phyloP scores from a whole-genome alignment of 495 filamentous ascomycete genomes.

The Aspergillus panamensis region DNA sequence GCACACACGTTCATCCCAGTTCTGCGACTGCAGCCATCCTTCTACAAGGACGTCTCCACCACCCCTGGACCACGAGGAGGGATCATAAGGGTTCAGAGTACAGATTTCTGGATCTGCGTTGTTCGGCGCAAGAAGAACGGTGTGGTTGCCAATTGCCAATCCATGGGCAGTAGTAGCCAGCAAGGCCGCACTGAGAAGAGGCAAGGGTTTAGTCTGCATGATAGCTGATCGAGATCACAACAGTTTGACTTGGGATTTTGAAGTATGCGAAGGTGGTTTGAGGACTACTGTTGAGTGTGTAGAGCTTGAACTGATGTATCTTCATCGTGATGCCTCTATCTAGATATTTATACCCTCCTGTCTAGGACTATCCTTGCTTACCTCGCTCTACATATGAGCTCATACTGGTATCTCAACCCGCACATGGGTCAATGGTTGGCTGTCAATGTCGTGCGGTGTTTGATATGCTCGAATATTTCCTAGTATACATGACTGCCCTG shows the following conservation, averaged over 20 bases:
- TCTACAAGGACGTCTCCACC: neutral
- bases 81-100: neutral
- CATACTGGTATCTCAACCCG: neutral
- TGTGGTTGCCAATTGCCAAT: neutral
- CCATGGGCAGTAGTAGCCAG: neutral
- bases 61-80: neutral
- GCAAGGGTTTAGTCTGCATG: neutral
- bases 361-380: neutral
- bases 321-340: neutral
- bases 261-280: neutral
- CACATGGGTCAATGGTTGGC: neutral
- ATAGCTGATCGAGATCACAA: neutral
- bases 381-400: neutral
- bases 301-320: neutral
- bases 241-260: neutral
- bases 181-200: neutral
- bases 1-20: neutral
- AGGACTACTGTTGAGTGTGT: neutral
- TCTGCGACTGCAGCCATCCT: neutral
- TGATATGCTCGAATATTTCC: no score
- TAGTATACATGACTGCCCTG: no score
- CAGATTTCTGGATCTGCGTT: neutral
- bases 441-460: neutral
- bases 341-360: neutral
- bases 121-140: neutral